phyloP scores from a whole-genome alignment of 2,329 filamentous ascomycete species.

The Ophiostoma tasmaniense region DNA sequence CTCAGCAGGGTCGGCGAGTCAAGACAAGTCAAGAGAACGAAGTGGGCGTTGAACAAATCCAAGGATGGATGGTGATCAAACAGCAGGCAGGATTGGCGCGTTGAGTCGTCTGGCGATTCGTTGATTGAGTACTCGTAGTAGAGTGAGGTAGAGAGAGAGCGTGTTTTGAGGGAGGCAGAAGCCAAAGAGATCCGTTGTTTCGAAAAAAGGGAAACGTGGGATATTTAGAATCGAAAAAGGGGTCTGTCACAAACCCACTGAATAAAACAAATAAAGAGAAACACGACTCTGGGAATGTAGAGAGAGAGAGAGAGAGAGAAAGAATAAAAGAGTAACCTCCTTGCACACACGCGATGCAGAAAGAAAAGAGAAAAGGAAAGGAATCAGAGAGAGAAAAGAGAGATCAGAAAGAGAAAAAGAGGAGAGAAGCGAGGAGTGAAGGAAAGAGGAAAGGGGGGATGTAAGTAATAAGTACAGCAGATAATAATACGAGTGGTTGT shows the following conservation, averaged over 20 bases:
- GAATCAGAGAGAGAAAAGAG: slow-evolving; percentile 28
- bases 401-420: neutral
- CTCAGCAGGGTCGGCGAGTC: neutral
- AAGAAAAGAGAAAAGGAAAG: slow-evolving; percentile 27
- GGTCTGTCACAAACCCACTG: slow-evolving; percentile 27
- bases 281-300: slow-evolving; percentile 6
- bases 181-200: slow-evolving; percentile 14
- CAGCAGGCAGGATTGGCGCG: slow-evolving; percentile 25
- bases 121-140: neutral
- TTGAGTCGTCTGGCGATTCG: slow-evolving; percentile 11
- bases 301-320: neutral
- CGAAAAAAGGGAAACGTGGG: slow-evolving; percentile 10
- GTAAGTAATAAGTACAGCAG: slow-evolving; percentile 7
- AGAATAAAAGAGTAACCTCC: slow-evolving; percentile 5
- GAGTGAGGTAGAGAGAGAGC: slow-evolving; percentile 9
- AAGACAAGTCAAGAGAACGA: slow-evolving; percentile 6
- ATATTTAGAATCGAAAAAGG: slow-evolving; percentile 29
- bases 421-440: neutral
- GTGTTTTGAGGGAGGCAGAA: neutral
- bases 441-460: slow-evolving; percentile 2
- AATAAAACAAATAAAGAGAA: slow-evolving; percentile 11
- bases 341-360: slow-evolving; percentile 24
- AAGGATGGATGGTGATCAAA: slow-evolving; percentile 27
- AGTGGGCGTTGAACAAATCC: slow-evolving; percentile 18
- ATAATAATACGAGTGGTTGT: neutral